A percentile compares a stretch with the other conserved stretches of the same genome.
Conservation (phyloP, 1,284 basidiomycete genomes). For the Trametes polyzona region DNA sequence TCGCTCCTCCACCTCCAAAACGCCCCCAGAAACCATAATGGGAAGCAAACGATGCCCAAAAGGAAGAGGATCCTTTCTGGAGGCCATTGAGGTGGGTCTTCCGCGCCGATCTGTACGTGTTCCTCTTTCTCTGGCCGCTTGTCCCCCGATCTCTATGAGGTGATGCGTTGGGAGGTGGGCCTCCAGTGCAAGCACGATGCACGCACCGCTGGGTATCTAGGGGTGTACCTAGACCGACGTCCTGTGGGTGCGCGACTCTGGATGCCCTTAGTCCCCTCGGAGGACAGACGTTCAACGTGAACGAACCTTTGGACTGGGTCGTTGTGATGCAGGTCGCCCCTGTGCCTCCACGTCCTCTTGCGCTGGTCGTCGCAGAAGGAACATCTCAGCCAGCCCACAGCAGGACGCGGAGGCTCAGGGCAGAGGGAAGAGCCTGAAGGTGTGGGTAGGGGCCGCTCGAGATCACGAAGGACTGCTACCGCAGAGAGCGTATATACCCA, state of each 20-base stretch:
- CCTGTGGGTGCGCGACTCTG: no score
- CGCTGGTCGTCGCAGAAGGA: neutral
- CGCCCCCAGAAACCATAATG: conserved; percentile 29
- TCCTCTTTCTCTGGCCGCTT: neutral
- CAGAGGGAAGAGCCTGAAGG: neutral
- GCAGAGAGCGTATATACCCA: neutral
- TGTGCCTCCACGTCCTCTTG: neutral
- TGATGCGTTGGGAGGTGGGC: no score
- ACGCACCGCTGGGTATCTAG: neutral
- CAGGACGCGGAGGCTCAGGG: neutral
- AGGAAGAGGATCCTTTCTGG: conserved; percentile 25
- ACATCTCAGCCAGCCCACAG: neutral
- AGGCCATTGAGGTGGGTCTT: conserved; percentile 22
- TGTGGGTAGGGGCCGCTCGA: no score
- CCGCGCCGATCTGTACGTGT: conserved; percentile 6
- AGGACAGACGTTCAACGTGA: no score
- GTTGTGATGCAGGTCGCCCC: neutral
- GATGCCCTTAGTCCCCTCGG: no score
- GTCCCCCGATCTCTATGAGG: no score
- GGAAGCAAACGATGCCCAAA: conserved; percentile 25
- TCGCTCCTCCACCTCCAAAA: conserved; percentile 16
- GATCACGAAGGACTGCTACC: no score
- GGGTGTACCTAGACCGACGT: neutral
- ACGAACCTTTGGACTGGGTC: neutral
- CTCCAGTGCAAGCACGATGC: no score